These are phyloP conservation scores for Bryoglossum gracile DNA, from an alignment of 495 filamentous ascomycete species.

Conservation along the genomic window DNA sequence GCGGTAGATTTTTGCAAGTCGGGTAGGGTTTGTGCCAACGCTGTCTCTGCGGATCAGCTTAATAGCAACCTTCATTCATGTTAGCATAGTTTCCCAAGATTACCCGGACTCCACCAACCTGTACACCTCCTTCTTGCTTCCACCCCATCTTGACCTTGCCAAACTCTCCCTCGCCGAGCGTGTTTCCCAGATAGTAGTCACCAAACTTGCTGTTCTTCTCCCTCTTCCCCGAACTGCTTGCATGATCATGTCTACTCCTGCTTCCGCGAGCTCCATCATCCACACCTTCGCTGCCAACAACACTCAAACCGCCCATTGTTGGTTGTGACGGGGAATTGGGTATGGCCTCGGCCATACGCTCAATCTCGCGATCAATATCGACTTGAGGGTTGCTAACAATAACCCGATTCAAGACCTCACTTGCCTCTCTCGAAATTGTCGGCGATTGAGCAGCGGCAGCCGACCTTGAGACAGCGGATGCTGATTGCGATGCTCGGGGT, in stretches of 20 bases:
- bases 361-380: slow-evolving; percentile 69
- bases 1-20: slow-evolving; percentile 93
- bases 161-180: slow-evolving; percentile 97
- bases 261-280: slow-evolving; percentile 55
- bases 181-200: slow-evolving; percentile 90
- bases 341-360: slow-evolving; percentile 58
- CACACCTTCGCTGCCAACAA: slow-evolving; percentile 42
- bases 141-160: slow-evolving; percentile 99
- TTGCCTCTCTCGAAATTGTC: slow-evolving; percentile 46
- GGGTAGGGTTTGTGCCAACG: slow-evolving; percentile 75
- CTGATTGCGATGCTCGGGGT: slow-evolving; percentile 35
- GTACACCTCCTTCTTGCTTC: slow-evolving; percentile 88
- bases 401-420: slow-evolving; percentile 67
- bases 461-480: slow-evolving; percentile 23
- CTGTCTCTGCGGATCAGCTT: slow-evolving; percentile 93
- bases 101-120: slow-evolving; percentile 35
- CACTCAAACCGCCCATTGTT: slow-evolving; percentile 41
- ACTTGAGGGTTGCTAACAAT: slow-evolving; percentile 72
- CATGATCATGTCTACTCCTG: slow-evolving; percentile 75
- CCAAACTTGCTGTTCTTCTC: slow-evolving; percentile 86
- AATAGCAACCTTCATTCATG: slow-evolving; percentile 69
- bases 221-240: slow-evolving; percentile 33
- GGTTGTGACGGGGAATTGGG: slow-evolving; percentile 42
- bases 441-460: slow-evolving; percentile 33
- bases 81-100: slow-evolving; percentile 12